Conservation (phyloP, 164 flowering plant species). For the Aristolochia californica region DNA sequence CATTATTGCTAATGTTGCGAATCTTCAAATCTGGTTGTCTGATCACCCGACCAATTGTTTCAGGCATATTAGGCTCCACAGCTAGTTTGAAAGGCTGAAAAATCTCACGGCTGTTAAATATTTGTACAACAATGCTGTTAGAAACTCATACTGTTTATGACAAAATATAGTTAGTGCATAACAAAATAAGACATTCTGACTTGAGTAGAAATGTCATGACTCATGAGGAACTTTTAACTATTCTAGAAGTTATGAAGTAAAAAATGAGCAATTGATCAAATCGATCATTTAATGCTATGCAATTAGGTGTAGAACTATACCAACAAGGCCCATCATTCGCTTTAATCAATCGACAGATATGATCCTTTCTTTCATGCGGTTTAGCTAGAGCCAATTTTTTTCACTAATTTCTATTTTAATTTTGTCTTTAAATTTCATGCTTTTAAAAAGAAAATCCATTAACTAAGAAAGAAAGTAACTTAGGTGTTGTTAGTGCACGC, state of each 20-base stretch:
- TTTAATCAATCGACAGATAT: conserved; percentile 32
- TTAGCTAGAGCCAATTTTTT: conserved; percentile 23
- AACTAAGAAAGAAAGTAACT: no score
- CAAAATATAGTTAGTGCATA: no score
- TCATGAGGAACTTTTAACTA: no score
- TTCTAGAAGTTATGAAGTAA: not conserved
- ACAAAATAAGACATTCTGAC: no score
- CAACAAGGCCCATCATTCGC: conserved; percentile 52
- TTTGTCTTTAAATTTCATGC: no score
- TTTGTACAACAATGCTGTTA: not conserved
- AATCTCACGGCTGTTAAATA: conserved; percentile 22
- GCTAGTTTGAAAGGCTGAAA: conserved; percentile 32
- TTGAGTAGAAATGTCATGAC: no score
- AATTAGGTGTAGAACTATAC: conserved; percentile 25
- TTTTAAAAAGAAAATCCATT: no score
- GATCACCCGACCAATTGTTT: conserved; percentile 45
- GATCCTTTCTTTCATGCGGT: conserved; percentile 26
- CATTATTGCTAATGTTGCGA: conserved; percentile 18
- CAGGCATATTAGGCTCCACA: conserved; percentile 38
- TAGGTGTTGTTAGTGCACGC: no score
- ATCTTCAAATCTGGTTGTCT: conserved; percentile 47
- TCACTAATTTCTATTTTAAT: no score
- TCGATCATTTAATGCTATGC: not conserved
- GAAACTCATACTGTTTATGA: no score
- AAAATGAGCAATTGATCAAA: not conserved